Conservation (phyloP, 202 grass and related monocot species). For the Setaria italica region DNA sequence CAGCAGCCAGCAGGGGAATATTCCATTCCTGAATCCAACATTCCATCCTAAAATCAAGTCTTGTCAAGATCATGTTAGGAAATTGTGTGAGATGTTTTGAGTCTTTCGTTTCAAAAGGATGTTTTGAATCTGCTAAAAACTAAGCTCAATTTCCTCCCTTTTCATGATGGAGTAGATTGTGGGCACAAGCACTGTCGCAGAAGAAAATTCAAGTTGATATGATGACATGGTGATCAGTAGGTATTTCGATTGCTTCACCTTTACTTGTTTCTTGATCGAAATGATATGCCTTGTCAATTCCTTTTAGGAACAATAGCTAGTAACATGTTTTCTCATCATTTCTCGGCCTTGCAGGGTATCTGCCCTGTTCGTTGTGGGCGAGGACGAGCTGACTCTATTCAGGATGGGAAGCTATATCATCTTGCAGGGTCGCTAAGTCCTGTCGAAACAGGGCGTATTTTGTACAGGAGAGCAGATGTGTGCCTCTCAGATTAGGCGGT, state of each 20-base stretch:
- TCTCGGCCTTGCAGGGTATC: conserved; percentile 6
- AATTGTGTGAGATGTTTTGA: background rate
- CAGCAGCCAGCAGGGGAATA: too few relatives aligned
- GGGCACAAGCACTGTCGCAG: conserved; percentile 31
- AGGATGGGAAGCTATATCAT: conserved; percentile 36
- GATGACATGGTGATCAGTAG: background rate
- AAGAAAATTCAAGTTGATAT: conserved; percentile 36
- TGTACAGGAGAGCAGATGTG: conserved; percentile 34
- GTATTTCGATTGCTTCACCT: conserved; percentile 12
- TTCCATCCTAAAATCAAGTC: background rate
- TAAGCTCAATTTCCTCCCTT: background rate
- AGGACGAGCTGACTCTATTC: background rate
- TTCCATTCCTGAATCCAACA: background rate
- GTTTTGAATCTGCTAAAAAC: background rate
- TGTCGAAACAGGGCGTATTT: background rate
- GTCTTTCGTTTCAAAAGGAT: background rate
- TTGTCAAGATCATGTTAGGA: background rate
- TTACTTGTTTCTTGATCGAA: background rate
- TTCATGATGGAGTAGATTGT: conserved; percentile 52
- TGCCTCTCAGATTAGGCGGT: conserved; percentile 18
- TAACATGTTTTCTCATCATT: conserved; percentile 19
- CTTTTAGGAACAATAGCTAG: background rate
- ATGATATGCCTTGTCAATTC: background rate
- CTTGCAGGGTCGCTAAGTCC: background rate
- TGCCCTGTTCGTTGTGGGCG: background rate